These are phyloP conservation scores for Picochlorum sp. DNA, from an alignment of 139 green algal species.

Conservation along the genomic window DNA sequence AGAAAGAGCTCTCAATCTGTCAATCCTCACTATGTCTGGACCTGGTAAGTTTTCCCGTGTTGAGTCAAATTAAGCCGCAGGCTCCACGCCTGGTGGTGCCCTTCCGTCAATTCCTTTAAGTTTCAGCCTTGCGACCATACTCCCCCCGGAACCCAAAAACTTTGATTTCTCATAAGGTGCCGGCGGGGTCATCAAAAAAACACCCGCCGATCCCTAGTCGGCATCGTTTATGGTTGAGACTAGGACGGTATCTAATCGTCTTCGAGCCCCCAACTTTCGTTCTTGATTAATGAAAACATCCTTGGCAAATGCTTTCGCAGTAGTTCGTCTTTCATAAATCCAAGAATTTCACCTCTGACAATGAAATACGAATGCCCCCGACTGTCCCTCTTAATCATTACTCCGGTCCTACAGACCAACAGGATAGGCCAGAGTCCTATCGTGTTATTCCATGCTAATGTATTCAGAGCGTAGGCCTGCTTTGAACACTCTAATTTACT, in stretches of 20 bases:
- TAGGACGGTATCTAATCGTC: constrained; percentile 99
- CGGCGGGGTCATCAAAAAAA: constrained; percentile 92
- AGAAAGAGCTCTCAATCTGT: constrained; percentile 94
- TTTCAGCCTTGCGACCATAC: constrained; percentile 94
- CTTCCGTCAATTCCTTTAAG: constrained; percentile 96
- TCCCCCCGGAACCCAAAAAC: constrained; percentile 94
- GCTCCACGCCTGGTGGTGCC: constrained; percentile 89
- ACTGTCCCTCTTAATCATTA: constrained; percentile 99
- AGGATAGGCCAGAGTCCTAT: constrained; percentile 96
- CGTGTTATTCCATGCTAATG: constrained; percentile 98
- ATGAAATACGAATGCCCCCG: constrained; percentile 99
- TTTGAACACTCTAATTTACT: constrained; percentile 99
- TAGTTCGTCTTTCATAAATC: constrained; percentile 99
- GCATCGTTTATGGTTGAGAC: constrained; percentile 99
- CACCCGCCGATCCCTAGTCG: constrained; percentile 94
- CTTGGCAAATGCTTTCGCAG: constrained; percentile 81
- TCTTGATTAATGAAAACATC: constrained; percentile 99
- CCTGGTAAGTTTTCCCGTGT: constrained; percentile 92
- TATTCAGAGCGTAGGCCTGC: constrained; percentile 89
- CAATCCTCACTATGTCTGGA: constrained; percentile 92
- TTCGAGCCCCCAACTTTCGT: constrained; percentile 99
- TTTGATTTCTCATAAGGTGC: constrained; percentile 99
- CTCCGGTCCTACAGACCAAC: constrained; percentile 94
- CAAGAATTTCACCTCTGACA: constrained; percentile 99
- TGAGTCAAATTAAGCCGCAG: constrained; percentile 95